Evolutionary conservation across 257 asterid species (phyloP).

Genomic region (Mentha longifolia): DNA sequence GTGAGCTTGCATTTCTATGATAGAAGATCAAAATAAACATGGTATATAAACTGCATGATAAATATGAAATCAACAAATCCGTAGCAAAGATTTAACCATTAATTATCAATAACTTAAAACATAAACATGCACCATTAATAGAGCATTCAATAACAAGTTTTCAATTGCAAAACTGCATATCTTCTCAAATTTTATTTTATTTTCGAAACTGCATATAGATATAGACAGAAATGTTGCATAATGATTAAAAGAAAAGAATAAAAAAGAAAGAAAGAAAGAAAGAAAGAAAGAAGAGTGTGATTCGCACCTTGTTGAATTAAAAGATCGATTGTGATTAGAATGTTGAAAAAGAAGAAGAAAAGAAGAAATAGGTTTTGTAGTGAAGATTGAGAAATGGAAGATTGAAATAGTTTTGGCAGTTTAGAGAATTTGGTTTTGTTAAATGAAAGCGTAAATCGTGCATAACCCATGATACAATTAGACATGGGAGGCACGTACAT

Average conservation of each 20-base stretch:
- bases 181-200: too few relatives aligned
- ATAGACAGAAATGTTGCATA: not conserved
- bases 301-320: constrained; percentile 36
- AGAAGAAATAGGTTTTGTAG: constrained; percentile 15
- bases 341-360: constrained; percentile 30
- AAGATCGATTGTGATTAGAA: constrained; percentile 9
- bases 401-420: constrained; percentile 32
- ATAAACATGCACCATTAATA: not conserved
- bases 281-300: not conserved
- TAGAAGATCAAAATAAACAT: not conserved
- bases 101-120: not conserved
- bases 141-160: not conserved
- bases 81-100: not conserved
- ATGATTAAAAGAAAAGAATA: not conserved
- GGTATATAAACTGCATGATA: not conserved
- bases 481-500: constrained; percentile 37
- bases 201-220: not conserved
- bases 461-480: constrained; percentile 42
- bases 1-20: not conserved
- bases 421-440: constrained; percentile 23
- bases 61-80: not conserved
- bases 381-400: constrained; percentile 35
- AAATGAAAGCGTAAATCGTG: constrained; percentile 46
- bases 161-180: not conserved
- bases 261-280: not conserved